Conservation (phyloP, 2,329 filamentous ascomycete species). For the Diplocarpon rosae region DNA sequence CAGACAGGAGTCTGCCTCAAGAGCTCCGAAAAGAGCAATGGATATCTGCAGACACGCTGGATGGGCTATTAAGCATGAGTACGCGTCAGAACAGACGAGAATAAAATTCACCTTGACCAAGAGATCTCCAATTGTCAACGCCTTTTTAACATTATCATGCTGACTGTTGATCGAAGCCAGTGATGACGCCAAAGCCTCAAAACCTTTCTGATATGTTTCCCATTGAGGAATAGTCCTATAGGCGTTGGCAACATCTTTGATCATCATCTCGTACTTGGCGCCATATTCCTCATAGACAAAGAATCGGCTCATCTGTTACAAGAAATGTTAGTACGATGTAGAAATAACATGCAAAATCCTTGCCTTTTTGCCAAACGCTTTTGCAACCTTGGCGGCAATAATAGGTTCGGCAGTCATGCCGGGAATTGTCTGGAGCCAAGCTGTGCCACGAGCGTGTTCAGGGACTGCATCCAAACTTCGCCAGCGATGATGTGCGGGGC, state of each 20-base stretch:
- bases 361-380: conserved; percentile 49
- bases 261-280: conserved; percentile 78
- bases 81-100: not conserved
- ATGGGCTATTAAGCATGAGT: conserved; percentile 52
- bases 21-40: conserved; percentile 74
- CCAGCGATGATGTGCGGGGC: conserved; percentile 33
- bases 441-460: conserved; percentile 27
- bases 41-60: conserved; percentile 85
- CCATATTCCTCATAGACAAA: conserved; percentile 87
- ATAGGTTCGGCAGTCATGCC: conserved; percentile 47
- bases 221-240: conserved; percentile 61
- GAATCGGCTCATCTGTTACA: conserved; percentile 61
- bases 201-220: conserved; percentile 71
- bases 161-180: conserved; percentile 58
- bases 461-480: conserved; percentile 30
- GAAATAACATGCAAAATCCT: not conserved
- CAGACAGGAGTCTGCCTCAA: conserved; percentile 71
- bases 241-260: conserved; percentile 61
- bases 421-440: conserved; percentile 36
- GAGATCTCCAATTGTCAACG: conserved; percentile 72
- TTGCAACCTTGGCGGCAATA: conserved; percentile 49
- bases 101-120: conserved; percentile 62
- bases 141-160: conserved; percentile 55
- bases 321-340: not conserved
- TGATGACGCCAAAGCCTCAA: conserved; percentile 71